Evolutionary conservation across 331 rosid species (phyloP).

Genomic region (Rosa hybrid): DNA sequence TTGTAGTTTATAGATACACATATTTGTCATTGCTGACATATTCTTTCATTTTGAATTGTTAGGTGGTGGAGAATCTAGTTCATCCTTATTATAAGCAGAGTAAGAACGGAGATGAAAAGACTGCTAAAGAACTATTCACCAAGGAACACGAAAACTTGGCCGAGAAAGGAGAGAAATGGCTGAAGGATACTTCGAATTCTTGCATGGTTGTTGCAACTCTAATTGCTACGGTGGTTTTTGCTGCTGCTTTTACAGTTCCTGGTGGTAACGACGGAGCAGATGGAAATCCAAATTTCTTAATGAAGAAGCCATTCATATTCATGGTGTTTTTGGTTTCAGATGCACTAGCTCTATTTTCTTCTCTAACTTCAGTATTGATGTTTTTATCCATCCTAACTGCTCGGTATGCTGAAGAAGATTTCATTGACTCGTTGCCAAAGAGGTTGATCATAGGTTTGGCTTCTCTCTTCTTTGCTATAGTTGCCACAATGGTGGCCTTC

Average conservation of each 20-base stretch:
- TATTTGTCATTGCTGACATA: neutral
- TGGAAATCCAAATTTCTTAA: conserved; percentile 41
- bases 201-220: conserved; percentile 54
- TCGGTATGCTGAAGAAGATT: conserved; percentile 22
- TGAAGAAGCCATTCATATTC: conserved; percentile 31
- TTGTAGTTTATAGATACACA: neutral
- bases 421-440: conserved; percentile 29
- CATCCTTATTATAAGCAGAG: conserved; percentile 48
- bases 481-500: conserved; percentile 8
- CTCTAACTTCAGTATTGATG: conserved; percentile 48
- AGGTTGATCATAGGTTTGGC: conserved; percentile 46
- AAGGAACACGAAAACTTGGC: conserved; percentile 44
- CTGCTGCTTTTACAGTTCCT: conserved; percentile 48
- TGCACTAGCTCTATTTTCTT: conserved; percentile 44
- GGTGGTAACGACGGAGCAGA: conserved; percentile 54
- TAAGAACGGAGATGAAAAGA: conserved; percentile 30
- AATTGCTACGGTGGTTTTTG: conserved; percentile 50
- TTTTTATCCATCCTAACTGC: conserved; percentile 50
- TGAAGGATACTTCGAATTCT: conserved; percentile 54
- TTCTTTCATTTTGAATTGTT: neutral
- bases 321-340: conserved; percentile 45
- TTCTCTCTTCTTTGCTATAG: conserved; percentile 33
- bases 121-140: conserved; percentile 54
- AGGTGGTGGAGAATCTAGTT: conserved; percentile 48
- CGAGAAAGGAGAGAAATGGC: conserved; percentile 52